Evolutionary conservation across 1,139 yeast genomes (phyloP).

Genomic region (Tardiomyces digboiensis): DNA sequence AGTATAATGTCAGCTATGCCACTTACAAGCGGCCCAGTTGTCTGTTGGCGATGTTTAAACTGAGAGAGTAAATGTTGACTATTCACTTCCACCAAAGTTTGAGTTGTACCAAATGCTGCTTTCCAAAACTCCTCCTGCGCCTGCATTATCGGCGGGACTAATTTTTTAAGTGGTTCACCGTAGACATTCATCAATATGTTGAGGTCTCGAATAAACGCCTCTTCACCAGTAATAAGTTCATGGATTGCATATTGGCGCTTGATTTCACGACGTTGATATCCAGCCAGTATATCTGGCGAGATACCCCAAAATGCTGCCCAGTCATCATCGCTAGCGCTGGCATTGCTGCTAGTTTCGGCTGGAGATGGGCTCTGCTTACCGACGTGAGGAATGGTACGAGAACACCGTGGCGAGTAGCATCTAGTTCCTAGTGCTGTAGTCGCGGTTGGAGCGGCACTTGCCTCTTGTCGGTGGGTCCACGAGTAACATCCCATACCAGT

Average conservation of each 20-base stretch:
- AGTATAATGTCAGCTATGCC: constrained; percentile 56
- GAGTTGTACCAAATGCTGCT: constrained; percentile 52
- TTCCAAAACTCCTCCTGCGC: constrained; percentile 46
- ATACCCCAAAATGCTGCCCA: constrained; percentile 77
- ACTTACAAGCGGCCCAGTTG: constrained; percentile 59
- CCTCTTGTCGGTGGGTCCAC: background rate
- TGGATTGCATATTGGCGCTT: constrained; percentile 70
- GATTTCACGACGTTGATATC: constrained; percentile 32
- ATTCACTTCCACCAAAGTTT: constrained; percentile 53
- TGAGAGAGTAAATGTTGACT: constrained; percentile 48
- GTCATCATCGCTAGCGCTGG: constrained; percentile 26
- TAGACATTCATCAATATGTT: constrained; percentile 53
- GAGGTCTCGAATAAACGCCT: constrained; percentile 62
- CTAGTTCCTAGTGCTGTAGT: constrained; percentile 9
- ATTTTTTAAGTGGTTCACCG: constrained; percentile 35
- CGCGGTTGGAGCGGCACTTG: constrained; percentile 7
- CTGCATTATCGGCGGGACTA: constrained; percentile 34
- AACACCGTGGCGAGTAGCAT: constrained; percentile 25
- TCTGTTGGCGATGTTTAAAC: constrained; percentile 35
- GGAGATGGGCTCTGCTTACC: constrained; percentile 13
- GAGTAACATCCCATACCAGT: constrained; percentile 31
- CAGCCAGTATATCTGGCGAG: constrained; percentile 17
- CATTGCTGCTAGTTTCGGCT: too few relatives aligned
- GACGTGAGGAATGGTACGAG: constrained; percentile 13
- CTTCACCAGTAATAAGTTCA: constrained; percentile 68